Percentiles rank a stretch among this genome's conserved stretches.
These are phyloP conservation scores for Pythium rhizo-oryzae DNA, from an alignment of 352 stramenopile species.

Conservation along the genomic window DNA sequence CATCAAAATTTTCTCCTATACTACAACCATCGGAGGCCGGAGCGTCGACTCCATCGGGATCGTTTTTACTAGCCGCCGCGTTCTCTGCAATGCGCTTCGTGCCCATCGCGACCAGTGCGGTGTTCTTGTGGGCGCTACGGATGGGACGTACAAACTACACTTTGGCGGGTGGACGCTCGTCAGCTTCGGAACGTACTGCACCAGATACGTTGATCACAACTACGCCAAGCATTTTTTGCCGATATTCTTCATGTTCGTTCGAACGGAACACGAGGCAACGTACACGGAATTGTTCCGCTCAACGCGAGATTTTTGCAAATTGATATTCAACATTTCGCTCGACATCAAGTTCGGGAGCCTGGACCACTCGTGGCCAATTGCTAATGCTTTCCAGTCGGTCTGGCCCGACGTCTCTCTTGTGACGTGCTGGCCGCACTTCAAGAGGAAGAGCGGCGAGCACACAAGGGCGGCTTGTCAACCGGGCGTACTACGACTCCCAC, in stretches of 20 bases:
- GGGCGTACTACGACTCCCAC: background rate
- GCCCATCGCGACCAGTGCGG: too few species aligned
- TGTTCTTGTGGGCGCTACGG: too few species aligned
- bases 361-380: slow-evolving; percentile 16
- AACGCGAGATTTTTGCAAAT: slow-evolving; percentile 4
- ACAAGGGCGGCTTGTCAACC: too few species aligned
- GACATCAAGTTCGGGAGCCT: slow-evolving; percentile 21
- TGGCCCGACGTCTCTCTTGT: slow-evolving; percentile 22
- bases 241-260: slow-evolving; percentile 32
- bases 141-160: slow-evolving; percentile 23
- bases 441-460: background rate
- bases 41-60: too few species aligned
- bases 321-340: slow-evolving; percentile 25
- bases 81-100: too few species aligned
- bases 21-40: too few species aligned
- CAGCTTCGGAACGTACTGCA: slow-evolving; percentile 34
- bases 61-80: too few species aligned
- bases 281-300: slow-evolving; percentile 24
- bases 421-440: slow-evolving; percentile 6
- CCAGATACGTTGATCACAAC: slow-evolving; percentile 8
- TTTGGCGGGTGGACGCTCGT: slow-evolving; percentile 32
- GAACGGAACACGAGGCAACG: slow-evolving; percentile 21
- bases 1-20: too few species aligned
- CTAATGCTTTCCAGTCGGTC: slow-evolving; percentile 25
- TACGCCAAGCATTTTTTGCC: slow-evolving; percentile 35